A percentile compares a stretch with the other conserved stretches of the same genome.
Evolutionary conservation across 2,329 filamentous ascomycete species (phyloP).

Genomic region (Apiospora marii): DNA sequence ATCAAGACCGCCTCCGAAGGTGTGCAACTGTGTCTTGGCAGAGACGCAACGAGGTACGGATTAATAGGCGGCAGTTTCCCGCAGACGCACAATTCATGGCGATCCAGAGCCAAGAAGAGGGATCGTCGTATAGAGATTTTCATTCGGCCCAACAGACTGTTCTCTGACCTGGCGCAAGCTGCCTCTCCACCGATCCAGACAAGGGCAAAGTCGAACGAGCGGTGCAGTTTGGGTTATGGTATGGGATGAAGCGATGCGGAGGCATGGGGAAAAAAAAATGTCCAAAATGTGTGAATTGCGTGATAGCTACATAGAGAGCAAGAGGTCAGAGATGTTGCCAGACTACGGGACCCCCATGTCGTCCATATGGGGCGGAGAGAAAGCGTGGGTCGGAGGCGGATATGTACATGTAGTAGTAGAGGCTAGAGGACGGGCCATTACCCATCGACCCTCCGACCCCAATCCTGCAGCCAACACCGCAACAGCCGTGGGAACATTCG

Average conservation of each 20-base stretch:
- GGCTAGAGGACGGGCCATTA: not conserved
- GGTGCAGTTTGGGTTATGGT: not conserved
- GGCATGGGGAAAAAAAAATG: not conserved
- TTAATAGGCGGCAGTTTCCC: not conserved
- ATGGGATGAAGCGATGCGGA: not conserved
- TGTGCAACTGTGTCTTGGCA: too few species aligned
- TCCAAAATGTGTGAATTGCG: not conserved
- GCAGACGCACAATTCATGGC: not conserved
- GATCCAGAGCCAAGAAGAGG: not conserved
- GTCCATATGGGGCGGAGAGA: not conserved
- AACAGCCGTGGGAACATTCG: not conserved
- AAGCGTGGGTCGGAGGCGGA: not conserved
- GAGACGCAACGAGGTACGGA: too few species aligned
- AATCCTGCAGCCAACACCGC: not conserved
- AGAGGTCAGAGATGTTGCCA: not conserved
- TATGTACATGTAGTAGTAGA: too few species aligned
- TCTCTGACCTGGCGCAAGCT: not conserved
- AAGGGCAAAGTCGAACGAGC: not conserved
- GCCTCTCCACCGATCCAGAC: not conserved
- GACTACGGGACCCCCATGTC: not conserved
- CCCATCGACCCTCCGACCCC: not conserved
- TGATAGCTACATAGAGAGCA: not conserved
- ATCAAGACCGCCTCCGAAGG: too few species aligned
- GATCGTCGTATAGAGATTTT: not conserved
- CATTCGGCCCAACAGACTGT: not conserved